Base-by-base conservation (phyloP, 140 eudicot genomes). In the Oenanthe javanica region DNA sequence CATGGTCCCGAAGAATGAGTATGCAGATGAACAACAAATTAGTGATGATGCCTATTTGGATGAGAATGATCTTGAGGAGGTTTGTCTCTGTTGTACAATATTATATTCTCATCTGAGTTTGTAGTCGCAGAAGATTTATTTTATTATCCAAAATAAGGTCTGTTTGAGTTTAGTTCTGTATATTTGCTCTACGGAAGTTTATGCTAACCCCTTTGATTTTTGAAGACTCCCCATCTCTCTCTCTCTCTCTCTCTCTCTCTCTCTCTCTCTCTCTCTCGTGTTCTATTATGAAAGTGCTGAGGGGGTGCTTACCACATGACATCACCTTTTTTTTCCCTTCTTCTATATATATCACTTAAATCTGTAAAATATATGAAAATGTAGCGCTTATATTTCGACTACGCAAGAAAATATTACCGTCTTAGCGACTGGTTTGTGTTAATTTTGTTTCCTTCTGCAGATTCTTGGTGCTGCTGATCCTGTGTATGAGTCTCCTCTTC, bases 51-150 rank as follows among this genome's bases (percentile, higher is more conserved):
- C 87, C 42, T 88, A 78, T 78, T 78, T 91, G 77, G 91, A 94
- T 72, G 87, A 86, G 77, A 48, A 81, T 82, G 96, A 92, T 64
- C 88, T 94, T 80, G 87, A 89, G 82, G 94, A 94, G 98, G 98
- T 94, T 82, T 79, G 81, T 78, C 80, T 48, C 81, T 85, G 23
- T n/a, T n/a, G 63, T 45, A 14, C 69, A 43, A 4, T 10, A 5
- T 77, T 50, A n/a, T 2, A 12, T 38, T 12, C 1, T 5, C 36
- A 16, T 72, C 54, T 19, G 27, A 7, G 25, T 57, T 7, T 0
- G 51, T 40, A 14, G 76, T 40, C 19, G 21, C 69, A 11, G 0
- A 64, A 12, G 14, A 31, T 25, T 27, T 70, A 11, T 70, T 13
- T 13, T 36, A 52, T 52, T 5, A 52, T 14, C 14, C 19, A 51